Evolutionary conservation across 106 monocot genomes (phyloP), one percentile per base, ranked within the genome.

Genomic region (Dendrobium nobile): DNA sequence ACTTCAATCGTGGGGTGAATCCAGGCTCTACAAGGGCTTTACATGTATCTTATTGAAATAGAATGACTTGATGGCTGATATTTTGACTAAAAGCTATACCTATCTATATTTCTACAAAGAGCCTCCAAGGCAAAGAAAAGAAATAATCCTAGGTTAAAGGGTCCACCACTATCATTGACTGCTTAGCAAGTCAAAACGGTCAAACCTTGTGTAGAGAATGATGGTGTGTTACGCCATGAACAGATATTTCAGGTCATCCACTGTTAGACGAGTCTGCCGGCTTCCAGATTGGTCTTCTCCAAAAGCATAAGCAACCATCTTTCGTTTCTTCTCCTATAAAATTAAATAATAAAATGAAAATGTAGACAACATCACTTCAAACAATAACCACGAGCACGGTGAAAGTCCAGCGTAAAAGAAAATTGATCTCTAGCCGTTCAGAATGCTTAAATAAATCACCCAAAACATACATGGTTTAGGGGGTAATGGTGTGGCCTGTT

Each of bases 261-360:
- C 88, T 7, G 96, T 96, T 33, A 96, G 84, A n/a, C 93, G 86
- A 54, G 88, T 86, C 73, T 90, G 90, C 55, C 87, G 88, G 51
- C 83, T 74, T 41, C 96, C 92, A n/a, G 87, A 85, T 85, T 86
- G 85, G 78, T 96, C 93, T 80, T 96, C 96, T 64, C 96, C 96
- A 87, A 96, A 96, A 54, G 96, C 96, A 80, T 92, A 91, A 33
- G 96, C 87, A 80, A 96, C 96, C 93, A 96, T 91, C 74, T 90
- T 88, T 54, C 96, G 84, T 80, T 96, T 96, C 79, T 90, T 96
- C 74, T 92, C 87, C 96, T 96, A 78, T 51, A 51, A 51, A 11
- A 79, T 33, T 47, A 19, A 54, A 51, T 51, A 40, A 72, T 9
- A 72, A 27, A 31, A 27, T 10, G 11, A 68, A 40, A 16, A 72